A percentile compares a stretch with the other conserved stretches of the same genome.
These are phyloP conservation scores for Salix suchowensis DNA, from an alignment of 345 rosid species.

Conservation along the genomic window DNA sequence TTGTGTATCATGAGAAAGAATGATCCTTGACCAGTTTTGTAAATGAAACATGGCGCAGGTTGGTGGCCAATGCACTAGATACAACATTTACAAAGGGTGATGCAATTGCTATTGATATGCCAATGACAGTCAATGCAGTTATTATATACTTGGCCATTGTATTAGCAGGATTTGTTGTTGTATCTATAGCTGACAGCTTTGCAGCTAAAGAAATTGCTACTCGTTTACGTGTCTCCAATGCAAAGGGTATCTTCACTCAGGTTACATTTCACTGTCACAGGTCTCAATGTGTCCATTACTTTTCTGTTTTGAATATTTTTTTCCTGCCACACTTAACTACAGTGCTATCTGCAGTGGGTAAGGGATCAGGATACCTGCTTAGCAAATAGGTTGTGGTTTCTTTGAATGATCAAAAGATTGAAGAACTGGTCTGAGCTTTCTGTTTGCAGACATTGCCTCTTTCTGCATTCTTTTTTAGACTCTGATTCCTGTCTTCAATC, in stretches of 20 bases:
- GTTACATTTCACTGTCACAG: slow-evolving; percentile 27
- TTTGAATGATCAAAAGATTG: no score
- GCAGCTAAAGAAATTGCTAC: slow-evolving; percentile 79
- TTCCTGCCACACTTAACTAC: no score
- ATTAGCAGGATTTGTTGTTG: slow-evolving; percentile 72
- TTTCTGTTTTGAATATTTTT: no score
- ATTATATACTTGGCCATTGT: slow-evolving; percentile 78
- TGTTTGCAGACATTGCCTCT: not conserved
- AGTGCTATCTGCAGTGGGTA: no score
- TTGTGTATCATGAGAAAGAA: no score
- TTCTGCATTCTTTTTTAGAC: not conserved
- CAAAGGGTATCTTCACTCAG: slow-evolving; percentile 92
- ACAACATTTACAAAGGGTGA: slow-evolving; percentile 62
- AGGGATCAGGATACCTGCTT: no score
- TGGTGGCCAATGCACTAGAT: slow-evolving; percentile 73
- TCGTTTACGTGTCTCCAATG: slow-evolving; percentile 64
- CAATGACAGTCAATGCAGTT: slow-evolving; percentile 85
- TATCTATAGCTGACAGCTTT: slow-evolving; percentile 95
- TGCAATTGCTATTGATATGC: slow-evolving; percentile 87
- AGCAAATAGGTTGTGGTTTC: no score
- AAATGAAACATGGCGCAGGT: slow-evolving; percentile 33
- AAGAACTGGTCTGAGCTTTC: no score
- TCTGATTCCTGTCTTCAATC: slow-evolving; percentile 2
- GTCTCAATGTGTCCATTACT: no score
- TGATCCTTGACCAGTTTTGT: not conserved